phyloP scores from a whole-genome alignment of 1,284 basidiomycete genomes.

The Heterobasidion annosum region DNA sequence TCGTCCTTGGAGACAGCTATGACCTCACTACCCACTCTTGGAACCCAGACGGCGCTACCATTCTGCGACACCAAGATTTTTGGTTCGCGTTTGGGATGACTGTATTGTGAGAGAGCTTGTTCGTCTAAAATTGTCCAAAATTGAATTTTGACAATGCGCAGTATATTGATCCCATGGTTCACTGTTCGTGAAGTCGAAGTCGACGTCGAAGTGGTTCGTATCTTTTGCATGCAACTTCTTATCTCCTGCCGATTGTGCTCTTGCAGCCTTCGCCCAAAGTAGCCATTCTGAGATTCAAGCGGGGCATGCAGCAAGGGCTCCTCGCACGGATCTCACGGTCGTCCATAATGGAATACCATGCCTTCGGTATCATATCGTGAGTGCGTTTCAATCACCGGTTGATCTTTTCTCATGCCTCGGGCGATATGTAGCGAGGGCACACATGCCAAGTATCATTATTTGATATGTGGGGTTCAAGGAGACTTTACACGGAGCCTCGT shows the following conservation, averaged over 20 bases:
- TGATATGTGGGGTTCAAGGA: constrained; percentile 65
- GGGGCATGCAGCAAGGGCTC: constrained; percentile 67
- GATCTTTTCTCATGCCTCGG: not conserved
- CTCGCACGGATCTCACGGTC: constrained; percentile 58
- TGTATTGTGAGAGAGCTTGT: constrained; percentile 20
- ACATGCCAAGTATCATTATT: constrained; percentile 54
- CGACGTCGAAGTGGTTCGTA: constrained; percentile 31
- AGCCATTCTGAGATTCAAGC: constrained; percentile 54
- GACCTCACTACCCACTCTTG: constrained; percentile 28
- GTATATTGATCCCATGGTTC: constrained; percentile 34
- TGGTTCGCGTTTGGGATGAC: constrained; percentile 36
- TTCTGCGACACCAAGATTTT: constrained; percentile 34
- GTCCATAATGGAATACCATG: constrained; percentile 60
- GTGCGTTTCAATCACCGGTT: constrained; percentile 4
- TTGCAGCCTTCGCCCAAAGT: constrained; percentile 59
- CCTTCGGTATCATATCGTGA: constrained; percentile 63
- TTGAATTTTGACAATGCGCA: constrained; percentile 9
- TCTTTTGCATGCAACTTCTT: not conserved
- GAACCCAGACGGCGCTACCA: constrained; percentile 24
- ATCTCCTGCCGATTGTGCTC: constrained; percentile 5
- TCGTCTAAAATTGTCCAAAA: not conserved
- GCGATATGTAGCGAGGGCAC: constrained; percentile 38
- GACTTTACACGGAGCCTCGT: constrained; percentile 60
- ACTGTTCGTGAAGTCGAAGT: constrained; percentile 32
- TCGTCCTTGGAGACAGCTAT: constrained; percentile 34